A percentile compares a stretch with the other conserved stretches of the same genome.
Conservation (phyloP, 2,329 filamentous ascomycete species). For the Fusarium domesticum region DNA sequence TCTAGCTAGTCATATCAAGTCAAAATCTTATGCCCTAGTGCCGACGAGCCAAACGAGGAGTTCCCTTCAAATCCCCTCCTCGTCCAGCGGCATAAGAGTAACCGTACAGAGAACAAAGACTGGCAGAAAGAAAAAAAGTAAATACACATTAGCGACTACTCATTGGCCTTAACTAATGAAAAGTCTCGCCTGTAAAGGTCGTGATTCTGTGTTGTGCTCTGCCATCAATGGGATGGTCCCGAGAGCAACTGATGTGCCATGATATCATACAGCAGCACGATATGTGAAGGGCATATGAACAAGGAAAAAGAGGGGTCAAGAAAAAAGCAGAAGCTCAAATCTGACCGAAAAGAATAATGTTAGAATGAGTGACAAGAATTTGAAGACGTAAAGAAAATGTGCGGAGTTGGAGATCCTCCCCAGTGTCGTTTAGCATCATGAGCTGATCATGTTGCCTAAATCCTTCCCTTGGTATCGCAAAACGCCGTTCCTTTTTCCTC, state of each 20-base stretch:
- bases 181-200: conserved; percentile 14
- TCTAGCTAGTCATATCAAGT: conserved; percentile 22
- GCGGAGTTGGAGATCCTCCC: conserved; percentile 28
- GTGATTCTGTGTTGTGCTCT: conserved; percentile 13
- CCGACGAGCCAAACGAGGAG: conserved; percentile 9
- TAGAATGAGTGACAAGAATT: conserved; percentile 27
- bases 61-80: conserved; percentile 12
- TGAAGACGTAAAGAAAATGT: conserved; percentile 18
- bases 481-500: conserved; percentile 31
- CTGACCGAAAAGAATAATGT: conserved; percentile 16
- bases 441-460: conserved; percentile 23
- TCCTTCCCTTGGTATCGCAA: conserved; percentile 25
- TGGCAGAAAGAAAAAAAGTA: conserved; percentile 21
- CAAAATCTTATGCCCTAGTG: conserved; percentile 19
- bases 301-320: conserved; percentile 15
- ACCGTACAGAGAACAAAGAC: conserved; percentile 23
- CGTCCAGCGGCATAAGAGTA: conserved; percentile 25
- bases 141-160: conserved; percentile 32
- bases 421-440: conserved; percentile 23
- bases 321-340: conserved; percentile 14
- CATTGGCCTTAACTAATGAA: conserved; percentile 10
- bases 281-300: conserved; percentile 27
- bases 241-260: conserved; percentile 13
- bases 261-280: conserved; percentile 11
- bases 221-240: conserved; percentile 1